A percentile compares a stretch with the other conserved stretches of the same genome.
Evolutionary conservation across 164 flowering plant species (phyloP).

Genomic region (Sedum album): DNA sequence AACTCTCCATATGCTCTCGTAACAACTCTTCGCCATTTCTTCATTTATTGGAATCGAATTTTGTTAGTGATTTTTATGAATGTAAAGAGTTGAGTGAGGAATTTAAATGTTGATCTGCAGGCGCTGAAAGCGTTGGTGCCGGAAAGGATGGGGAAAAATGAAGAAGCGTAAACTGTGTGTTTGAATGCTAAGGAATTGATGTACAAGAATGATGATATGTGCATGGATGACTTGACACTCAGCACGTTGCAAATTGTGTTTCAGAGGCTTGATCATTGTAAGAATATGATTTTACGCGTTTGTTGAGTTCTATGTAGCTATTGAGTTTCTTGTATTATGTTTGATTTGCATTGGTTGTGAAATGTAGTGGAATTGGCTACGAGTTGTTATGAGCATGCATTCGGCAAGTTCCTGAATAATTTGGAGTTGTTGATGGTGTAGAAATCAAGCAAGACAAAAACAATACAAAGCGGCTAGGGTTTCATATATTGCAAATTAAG

Average conservation of each 20-base stretch:
- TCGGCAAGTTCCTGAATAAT: slow-evolving; percentile 60
- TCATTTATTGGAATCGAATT: not conserved
- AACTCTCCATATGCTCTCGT: slow-evolving; percentile 81
- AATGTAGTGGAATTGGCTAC: slow-evolving; percentile 84
- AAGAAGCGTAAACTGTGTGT: slow-evolving; percentile 69
- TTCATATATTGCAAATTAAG: too few relatives aligned
- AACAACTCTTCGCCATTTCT: slow-evolving; percentile 3
- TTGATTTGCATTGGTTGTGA: not conserved
- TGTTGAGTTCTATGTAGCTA: not conserved
- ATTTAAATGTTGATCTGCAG: slow-evolving; percentile 19
- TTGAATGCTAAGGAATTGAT: slow-evolving; percentile 63
- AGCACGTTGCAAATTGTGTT: slow-evolving; percentile 88
- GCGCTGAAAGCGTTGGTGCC: slow-evolving; percentile 76
- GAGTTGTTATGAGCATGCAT: slow-evolving; percentile 79
- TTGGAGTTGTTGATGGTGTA: slow-evolving; percentile 87
- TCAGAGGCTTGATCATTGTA: slow-evolving; percentile 79
- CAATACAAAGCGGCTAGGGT: too few relatives aligned
- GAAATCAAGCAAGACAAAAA: too few relatives aligned
- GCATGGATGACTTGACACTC: slow-evolving; percentile 77
- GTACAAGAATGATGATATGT: slow-evolving; percentile 29
- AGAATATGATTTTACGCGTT: slow-evolving; percentile 17
- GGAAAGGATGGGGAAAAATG: slow-evolving; percentile 85
- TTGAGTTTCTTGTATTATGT: not conserved
- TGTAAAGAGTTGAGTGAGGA: not conserved
- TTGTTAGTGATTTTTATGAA: too few relatives aligned